These are phyloP conservation scores for Magnolia sinica DNA, from an alignment of 164 flowering plant genomes.

Conservation along the genomic window DNA sequence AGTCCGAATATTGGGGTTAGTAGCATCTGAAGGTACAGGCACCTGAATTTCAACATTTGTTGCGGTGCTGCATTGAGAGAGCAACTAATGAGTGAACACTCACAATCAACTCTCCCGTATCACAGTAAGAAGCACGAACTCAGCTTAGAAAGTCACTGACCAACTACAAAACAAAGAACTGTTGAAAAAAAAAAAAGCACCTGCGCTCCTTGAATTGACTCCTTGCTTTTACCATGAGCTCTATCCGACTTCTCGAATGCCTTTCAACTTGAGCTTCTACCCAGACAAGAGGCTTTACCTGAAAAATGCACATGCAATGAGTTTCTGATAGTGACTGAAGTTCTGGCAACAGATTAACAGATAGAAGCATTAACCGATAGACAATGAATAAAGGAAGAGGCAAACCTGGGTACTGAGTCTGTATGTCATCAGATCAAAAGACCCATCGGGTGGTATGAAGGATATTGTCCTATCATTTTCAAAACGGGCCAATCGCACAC, in stretches of 20 bases:
- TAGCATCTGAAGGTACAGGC: conserved; percentile 86
- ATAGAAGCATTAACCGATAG: background rate
- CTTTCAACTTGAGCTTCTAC: conserved; percentile 98
- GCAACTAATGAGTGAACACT: conserved; percentile 12
- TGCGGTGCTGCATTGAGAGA: conserved; percentile 61
- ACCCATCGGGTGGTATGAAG: conserved; percentile 97
- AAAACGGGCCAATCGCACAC: conserved; percentile 97
- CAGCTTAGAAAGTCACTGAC: background rate
- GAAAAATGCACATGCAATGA: conserved; percentile 11
- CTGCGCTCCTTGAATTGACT: conserved; percentile 99
- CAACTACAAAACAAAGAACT: background rate
- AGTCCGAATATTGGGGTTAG: conserved; percentile 86
- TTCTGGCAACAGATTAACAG: background rate
- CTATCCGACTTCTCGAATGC: conserved; percentile 94
- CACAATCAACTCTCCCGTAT: background rate
- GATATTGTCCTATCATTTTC: conserved; percentile 98
- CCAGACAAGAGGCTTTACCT: conserved; percentile 98
- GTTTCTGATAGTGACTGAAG: background rate
- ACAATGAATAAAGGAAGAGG: background rate
- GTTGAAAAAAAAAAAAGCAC: conserved; percentile 24
- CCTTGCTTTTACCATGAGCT: conserved; percentile 86
- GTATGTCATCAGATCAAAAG: conserved; percentile 97
- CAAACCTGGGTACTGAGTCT: conserved; percentile 91
- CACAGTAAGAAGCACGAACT: background rate
- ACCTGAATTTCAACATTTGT: conserved; percentile 93